phyloP scores from a whole-genome alignment of 345 rosid genomes.

The Populus ilicifolia region DNA sequence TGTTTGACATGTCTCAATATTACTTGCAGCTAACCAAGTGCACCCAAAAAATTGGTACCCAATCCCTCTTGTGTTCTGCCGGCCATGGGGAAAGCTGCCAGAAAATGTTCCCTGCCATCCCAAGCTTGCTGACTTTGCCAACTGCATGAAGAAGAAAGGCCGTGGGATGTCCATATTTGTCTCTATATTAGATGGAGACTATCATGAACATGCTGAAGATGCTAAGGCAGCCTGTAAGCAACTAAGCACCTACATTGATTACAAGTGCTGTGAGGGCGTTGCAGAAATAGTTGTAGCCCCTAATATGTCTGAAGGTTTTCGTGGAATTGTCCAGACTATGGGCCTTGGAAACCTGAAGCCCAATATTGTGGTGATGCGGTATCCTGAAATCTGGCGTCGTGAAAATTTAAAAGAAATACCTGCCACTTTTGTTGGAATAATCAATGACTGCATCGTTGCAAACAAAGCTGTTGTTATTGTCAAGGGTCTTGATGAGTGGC shows the following conservation, averaged over 20 bases:
- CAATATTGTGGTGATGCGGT: slow-evolving; percentile 93
- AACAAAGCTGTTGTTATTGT: slow-evolving; percentile 98
- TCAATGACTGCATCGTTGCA: slow-evolving; percentile 91
- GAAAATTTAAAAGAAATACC: slow-evolving; percentile 94
- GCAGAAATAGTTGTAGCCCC: slow-evolving; percentile 99
- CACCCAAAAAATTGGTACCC: slow-evolving; percentile 99
- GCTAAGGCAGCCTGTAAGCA: slow-evolving; percentile 89
- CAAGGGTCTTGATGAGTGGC: slow-evolving; percentile 99
- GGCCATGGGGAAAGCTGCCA: slow-evolving; percentile 99
- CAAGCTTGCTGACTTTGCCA: slow-evolving; percentile 95
- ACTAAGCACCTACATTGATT: slow-evolving; percentile 78
- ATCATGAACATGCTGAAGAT: slow-evolving; percentile 93
- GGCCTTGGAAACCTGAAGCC: slow-evolving; percentile 98
- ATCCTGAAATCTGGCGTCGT: slow-evolving; percentile 98
- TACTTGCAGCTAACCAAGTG: slow-evolving; percentile 85
- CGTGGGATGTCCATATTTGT: slow-evolving; percentile 98
- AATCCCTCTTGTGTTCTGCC: slow-evolving; percentile 91
- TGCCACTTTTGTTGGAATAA: slow-evolving; percentile 80
- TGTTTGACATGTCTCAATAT: slow-evolving; percentile 1
- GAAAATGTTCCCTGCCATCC: slow-evolving; percentile 99
- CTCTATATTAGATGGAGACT: slow-evolving; percentile 87
- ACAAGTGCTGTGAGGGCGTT: slow-evolving; percentile 95
- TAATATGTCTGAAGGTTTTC: slow-evolving; percentile 92
- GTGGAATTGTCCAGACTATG: slow-evolving; percentile 97
- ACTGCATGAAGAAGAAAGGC: slow-evolving; percentile 99